Base-by-base conservation (phyloP, 225 moss, liverwort and hornwort genomes). In the Antitrichia curtipendula region DNA sequence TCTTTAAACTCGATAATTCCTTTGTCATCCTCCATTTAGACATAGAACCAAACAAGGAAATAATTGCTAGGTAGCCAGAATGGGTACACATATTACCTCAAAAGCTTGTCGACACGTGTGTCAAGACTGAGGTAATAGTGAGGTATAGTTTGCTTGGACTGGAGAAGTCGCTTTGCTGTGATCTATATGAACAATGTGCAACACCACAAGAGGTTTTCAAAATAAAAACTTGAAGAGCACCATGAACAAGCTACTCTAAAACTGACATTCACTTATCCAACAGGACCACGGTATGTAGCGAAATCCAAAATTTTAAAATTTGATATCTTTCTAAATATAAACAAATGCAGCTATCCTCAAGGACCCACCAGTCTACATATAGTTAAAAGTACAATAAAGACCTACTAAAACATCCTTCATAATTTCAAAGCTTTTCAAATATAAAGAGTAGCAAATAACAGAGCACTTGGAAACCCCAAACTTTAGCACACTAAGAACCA, bases 71-170 rank as follows among this genome's bases (percentile, higher is more conserved):
- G 27, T 32, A 64, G 38, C 22, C 32, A 70, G 79, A 40, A 61
- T 59, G 53, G 61, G 31, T 50, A 49, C 73, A 90, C 29, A 45
- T 28, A 91, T 78, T 91, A 93, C 93, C 84, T 75, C 74, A 95
- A 71, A 82, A 95, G 91, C 49, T 95, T 95, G 91, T 96, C 96
- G 38, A 95, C 92, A 88, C 91, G 95, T 77, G 93, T 95, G 68
- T 95, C 94, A 78, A 95, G 91, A 84, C 88, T 94, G 75, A 96
- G 90, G 89, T 95, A 95, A 91, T 94, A 95, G 83, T 95, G 96
- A 82, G 95, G 96, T 65, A 96, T 94, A 11, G 95, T 95, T 87
- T 95, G 93, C 87, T 96, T 95, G 36, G 94, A 95, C 49, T 93
- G 92, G 47, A 95, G 80, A 57, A 95, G 92, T 83, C 91, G 90